These are phyloP conservation scores for Malassezia cuniculi DNA, from an alignment of 1,284 basidiomycete species.

Conservation along the genomic window DNA sequence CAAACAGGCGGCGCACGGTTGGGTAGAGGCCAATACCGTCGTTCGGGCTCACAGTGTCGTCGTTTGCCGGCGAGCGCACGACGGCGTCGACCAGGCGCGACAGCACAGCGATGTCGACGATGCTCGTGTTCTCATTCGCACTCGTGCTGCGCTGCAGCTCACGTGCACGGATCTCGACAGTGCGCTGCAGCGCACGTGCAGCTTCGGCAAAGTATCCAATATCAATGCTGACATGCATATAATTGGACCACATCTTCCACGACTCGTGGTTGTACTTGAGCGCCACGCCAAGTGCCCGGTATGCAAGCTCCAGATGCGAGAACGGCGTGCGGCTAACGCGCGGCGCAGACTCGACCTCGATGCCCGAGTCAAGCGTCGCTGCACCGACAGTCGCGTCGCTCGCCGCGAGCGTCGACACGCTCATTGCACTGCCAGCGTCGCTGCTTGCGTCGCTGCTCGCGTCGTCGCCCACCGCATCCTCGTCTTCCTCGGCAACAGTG, in stretches of 20 bases:
- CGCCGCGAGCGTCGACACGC: no score
- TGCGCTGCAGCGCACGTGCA: constrained; percentile 64
- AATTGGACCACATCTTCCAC: constrained; percentile 98
- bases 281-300: constrained; percentile 82
- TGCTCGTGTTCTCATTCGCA: constrained; percentile 28
- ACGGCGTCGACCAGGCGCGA: constrained; percentile 76
- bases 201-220: constrained; percentile 83
- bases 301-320: constrained; percentile 69
- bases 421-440: not conserved
- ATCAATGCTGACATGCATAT: constrained; percentile 85
- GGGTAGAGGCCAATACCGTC: constrained; percentile 57
- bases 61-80: constrained; percentile 50
- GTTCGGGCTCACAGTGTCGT: constrained; percentile 49
- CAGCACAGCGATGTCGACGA: constrained; percentile 71
- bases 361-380: constrained; percentile 9
- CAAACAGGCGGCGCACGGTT: constrained; percentile 59
- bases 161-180: constrained; percentile 61
- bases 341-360: constrained; percentile 1
- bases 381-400: not conserved
- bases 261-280: constrained; percentile 72
- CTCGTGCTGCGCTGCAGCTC: constrained; percentile 44
- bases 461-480: constrained; percentile 7
- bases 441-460: constrained; percentile 1
- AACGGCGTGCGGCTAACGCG: constrained; percentile 33
- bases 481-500: constrained; percentile 15